These are phyloP conservation scores for Acrasis kona DNA, from an alignment of 78 protist genomes.

Conservation along the genomic window DNA sequence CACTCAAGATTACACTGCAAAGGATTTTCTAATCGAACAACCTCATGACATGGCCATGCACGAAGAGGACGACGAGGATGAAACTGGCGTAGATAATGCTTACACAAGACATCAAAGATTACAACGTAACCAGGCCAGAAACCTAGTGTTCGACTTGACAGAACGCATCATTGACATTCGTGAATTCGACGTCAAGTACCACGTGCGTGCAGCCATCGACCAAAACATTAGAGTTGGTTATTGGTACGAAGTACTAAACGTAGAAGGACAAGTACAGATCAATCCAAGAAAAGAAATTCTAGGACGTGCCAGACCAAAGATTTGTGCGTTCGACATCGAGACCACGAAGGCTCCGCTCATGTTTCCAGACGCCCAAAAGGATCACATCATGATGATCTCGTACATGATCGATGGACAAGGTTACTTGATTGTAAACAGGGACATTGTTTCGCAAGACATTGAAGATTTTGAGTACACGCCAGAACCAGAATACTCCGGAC, in stretches of 20 bases:
- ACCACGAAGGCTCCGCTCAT: constrained; percentile 88
- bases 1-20: no score
- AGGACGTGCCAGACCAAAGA: constrained; percentile 55
- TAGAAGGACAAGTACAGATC: background rate
- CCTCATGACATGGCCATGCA: background rate
- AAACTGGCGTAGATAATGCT: no score
- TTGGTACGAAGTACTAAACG: constrained; percentile 35
- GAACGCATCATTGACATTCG: constrained; percentile 61
- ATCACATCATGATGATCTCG: constrained; percentile 95
- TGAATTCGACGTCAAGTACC: constrained; percentile 96
- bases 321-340: constrained; percentile 98
- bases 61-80: constrained; percentile 1
- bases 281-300: background rate
- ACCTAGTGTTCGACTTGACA: no score
- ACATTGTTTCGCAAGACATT: constrained; percentile 84
- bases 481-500: constrained; percentile 83
- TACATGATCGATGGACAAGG: constrained; percentile 92
- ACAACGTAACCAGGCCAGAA: no score
- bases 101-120: background rate
- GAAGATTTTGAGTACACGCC: constrained; percentile 94
- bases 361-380: constrained; percentile 81
- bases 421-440: constrained; percentile 89
- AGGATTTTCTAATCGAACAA: no score
- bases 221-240: constrained; percentile 19
- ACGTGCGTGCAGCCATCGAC: constrained; percentile 88